Conservation (phyloP, 306 rosid species). For the Purshia tridentata region DNA sequence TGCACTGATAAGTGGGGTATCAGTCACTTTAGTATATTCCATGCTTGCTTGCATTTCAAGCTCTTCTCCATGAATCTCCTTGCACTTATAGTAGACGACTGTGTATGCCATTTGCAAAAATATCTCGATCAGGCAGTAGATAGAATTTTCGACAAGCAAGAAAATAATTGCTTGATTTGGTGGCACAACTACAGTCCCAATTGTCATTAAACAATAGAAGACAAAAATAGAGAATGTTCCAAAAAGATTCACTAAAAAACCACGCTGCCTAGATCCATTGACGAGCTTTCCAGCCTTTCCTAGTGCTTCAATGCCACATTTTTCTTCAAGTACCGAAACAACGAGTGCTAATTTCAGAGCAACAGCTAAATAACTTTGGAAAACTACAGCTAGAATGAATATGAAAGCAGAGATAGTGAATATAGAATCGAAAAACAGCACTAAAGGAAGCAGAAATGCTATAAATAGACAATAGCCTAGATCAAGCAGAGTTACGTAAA, state of each 20-base stretch:
- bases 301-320: conserved; percentile 24
- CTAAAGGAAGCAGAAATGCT: background rate
- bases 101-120: conserved; percentile 14
- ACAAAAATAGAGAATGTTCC: background rate
- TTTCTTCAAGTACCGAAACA: conserved; percentile 27
- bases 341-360: conserved; percentile 27
- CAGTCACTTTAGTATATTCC: conserved; percentile 9
- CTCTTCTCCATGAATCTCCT: conserved; percentile 25
- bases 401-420: background rate
- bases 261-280: conserved; percentile 15
- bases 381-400: background rate
- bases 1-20: conserved; percentile 2
- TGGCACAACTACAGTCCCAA: background rate
- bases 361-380: conserved; percentile 9
- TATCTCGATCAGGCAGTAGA: background rate
- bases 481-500: conserved; percentile 10
- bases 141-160: background rate
- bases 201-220: background rate
- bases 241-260: conserved; percentile 17
- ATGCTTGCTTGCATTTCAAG: conserved; percentile 24
- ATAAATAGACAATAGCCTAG: background rate
- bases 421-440: background rate
- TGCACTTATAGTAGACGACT: conserved; percentile 21
- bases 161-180: background rate
- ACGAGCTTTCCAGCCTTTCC: conserved; percentile 23